Evolutionary conservation across 1,139 yeast genomes (phyloP), one percentile per base, ranked within the genome.

Genomic region (Candida pseudoviswanathii): DNA sequence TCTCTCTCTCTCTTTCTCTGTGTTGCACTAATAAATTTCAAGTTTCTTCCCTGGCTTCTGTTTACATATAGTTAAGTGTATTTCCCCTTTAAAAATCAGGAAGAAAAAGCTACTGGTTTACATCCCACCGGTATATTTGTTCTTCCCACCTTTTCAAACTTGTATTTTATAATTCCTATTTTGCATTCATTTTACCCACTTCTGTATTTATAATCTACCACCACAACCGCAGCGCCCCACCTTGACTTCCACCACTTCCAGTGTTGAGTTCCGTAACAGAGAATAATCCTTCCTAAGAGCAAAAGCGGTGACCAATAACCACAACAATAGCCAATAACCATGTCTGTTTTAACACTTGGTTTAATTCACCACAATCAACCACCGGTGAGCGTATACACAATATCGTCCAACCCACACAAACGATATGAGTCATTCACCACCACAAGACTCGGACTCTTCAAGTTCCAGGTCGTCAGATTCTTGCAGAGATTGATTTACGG

Each of bases 381-480:
- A 33, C 21, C 27, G 7, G 29, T 33, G 21, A 40, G 40, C 34
- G 33, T 45, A 26, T 45, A 45, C 26, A 45, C 47, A 9, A 21
- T 45, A 31, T 45, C 47, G 22, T 33, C 39, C 22, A 27, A 41
- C 5, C 34, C 43, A 10, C 30, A 26, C 16, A 21, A 41, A 27
- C 45, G 36, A 7, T 52, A 50, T 38, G 44, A 52, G 43, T 37
- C 48, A n/a, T 55, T 55, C 34, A 54, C 61, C 16, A 50, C 56
- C 33, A 57, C 54, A 44, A 53, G 59, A 41, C 51, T 65, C 21
- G 60, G 64, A 44, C 49, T 48, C 9, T 47, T 57, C 11, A 52
- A 57, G 49, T 39, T 57, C 41, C 51, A 62, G 51, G 53, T 67
- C 3, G 65, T 63, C 48, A 58, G 53, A 41, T 53, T 63, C 22